Base-by-base conservation (phyloP, 306 rosid species). In the Pyrus pyrifolia region DNA sequence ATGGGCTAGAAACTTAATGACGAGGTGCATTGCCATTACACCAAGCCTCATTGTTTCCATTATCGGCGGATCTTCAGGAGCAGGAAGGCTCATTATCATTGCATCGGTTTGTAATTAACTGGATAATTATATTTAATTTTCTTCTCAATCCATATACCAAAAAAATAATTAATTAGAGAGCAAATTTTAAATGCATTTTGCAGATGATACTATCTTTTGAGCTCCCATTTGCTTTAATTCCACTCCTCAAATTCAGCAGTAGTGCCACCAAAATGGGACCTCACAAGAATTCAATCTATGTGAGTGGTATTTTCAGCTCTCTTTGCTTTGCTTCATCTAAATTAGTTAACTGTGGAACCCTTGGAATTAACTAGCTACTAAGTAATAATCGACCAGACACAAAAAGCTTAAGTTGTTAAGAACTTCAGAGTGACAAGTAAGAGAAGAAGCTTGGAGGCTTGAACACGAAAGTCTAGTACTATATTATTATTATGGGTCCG, bases 121-220 rank as follows among this genome's bases (percentile, higher is more conserved):
- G 5, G 11, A 31, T 21, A 33, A 15, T 49, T 10, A 27, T 31
- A 17, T 27, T 18, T 15, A 4, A 27, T 51, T 60, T 67, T 17
- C 17, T 19, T 22, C 21, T 49, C 55, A 15, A 49, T 49, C 55
- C 53, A 15, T 49, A 17, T 70, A 70, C 29, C 11, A 38, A 49
- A 23, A 23, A 2, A 46, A 17, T 45, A 71, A 55, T 27, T 61
- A 35, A 53, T 7, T 49, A 29, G 31, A 5, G 64, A 35, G 35
- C 23, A 38, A 60, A 18, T 1, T 23, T 46, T 60, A 2, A 21
- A 62, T 69, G 30, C 52, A 8, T 64, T 80, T 60, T 81, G 71
- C 93, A 94, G 98, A 94, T 91, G 97, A 87, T 94, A 70, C 97
- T 94, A 78, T 86, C 97, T 21, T 94, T 94, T 76, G 96, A 91